Evolutionary conservation across 306 rosid species (phyloP).

Genomic region (Lathyrus sativus): DNA sequence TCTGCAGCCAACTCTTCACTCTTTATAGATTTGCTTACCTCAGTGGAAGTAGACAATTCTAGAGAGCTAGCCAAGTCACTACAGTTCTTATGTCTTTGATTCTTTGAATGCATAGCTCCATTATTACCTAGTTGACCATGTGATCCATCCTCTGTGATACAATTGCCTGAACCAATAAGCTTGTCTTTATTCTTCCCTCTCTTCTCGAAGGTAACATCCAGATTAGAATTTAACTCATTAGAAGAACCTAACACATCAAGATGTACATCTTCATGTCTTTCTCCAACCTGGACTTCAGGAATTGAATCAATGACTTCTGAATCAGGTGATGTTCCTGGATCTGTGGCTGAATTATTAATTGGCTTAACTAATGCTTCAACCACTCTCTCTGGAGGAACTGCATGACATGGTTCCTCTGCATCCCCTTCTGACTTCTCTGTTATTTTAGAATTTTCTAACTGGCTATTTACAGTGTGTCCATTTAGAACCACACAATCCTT

Average conservation of each 20-base stretch:
- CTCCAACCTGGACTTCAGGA: conserved; percentile 65
- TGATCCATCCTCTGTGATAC: conserved; percentile 47
- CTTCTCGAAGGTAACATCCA: conserved; percentile 43
- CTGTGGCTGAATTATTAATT: conserved; percentile 52
- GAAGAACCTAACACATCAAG: conserved; percentile 50
- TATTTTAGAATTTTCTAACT: conserved; percentile 44
- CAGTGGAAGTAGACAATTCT: conserved; percentile 45
- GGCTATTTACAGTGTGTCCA: conserved; percentile 53
- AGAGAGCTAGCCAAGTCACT: conserved; percentile 39
- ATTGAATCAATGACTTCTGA: conserved; percentile 85
- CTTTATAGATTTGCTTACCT: conserved; percentile 49
- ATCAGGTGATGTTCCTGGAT: conserved; percentile 99
- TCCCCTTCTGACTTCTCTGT: conserved; percentile 51
- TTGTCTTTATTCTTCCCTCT: conserved; percentile 65
- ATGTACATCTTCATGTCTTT: conserved; percentile 51
- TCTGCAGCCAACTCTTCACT: conserved; percentile 48
- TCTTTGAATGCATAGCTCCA: conserved; percentile 60
- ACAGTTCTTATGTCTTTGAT: conserved; percentile 46
- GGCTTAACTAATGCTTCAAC: conserved; percentile 58
- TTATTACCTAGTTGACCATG: conserved; percentile 40
- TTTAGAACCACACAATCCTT: conserved; percentile 51
- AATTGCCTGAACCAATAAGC: conserved; percentile 37
- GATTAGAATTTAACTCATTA: conserved; percentile 53
- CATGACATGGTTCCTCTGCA: conserved; percentile 42
- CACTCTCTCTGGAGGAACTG: conserved; percentile 46